phyloP scores from a whole-genome alignment of 2,329 filamentous ascomycete species.

The Pseudopithomyces chartarum region DNA sequence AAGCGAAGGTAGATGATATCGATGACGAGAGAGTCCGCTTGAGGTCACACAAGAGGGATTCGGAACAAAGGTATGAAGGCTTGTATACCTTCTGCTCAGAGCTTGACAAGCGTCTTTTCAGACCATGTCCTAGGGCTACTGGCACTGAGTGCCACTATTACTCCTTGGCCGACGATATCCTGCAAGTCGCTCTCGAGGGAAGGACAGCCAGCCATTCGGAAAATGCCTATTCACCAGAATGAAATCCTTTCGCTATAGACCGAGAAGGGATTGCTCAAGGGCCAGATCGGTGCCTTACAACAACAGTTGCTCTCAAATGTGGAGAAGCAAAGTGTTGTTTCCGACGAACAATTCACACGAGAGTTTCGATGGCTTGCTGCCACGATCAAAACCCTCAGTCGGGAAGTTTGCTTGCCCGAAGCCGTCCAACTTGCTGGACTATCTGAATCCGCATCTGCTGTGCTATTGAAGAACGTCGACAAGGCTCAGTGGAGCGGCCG shows the following conservation, averaged over 20 bases:
- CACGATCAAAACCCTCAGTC: slow-evolving; percentile 21
- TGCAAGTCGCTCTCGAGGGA: too few species aligned
- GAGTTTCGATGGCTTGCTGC: slow-evolving; percentile 17
- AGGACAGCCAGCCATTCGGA: too few species aligned
- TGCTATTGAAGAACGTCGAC: not conserved
- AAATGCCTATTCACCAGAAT: not conserved
- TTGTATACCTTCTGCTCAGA: not conserved
- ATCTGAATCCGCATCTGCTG: not conserved
- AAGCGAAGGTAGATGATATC: not conserved
- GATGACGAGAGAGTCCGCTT: not conserved
- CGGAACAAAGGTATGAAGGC: not conserved
- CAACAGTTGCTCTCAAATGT: slow-evolving; percentile 20
- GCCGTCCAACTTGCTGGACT: not conserved
- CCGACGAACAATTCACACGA: slow-evolving; percentile 20
- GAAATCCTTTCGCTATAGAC: not conserved
- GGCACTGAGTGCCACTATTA: not conserved
- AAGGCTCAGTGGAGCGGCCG: slow-evolving; percentile 12
- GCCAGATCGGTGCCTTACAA: slow-evolving; percentile 10
- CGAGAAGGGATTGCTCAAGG: not conserved
- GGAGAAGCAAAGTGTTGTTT: slow-evolving; percentile 13
- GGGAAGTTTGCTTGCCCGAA: not conserved
- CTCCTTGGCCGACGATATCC: too few species aligned
- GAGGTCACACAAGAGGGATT: not conserved
- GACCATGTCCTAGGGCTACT: not conserved
- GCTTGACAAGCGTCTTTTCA: not conserved